Evolutionary conservation across 768 basidiomycete species (phyloP), one percentile per base, ranked within the genome.

Genomic region (Pisolithus tinctorius): DNA sequence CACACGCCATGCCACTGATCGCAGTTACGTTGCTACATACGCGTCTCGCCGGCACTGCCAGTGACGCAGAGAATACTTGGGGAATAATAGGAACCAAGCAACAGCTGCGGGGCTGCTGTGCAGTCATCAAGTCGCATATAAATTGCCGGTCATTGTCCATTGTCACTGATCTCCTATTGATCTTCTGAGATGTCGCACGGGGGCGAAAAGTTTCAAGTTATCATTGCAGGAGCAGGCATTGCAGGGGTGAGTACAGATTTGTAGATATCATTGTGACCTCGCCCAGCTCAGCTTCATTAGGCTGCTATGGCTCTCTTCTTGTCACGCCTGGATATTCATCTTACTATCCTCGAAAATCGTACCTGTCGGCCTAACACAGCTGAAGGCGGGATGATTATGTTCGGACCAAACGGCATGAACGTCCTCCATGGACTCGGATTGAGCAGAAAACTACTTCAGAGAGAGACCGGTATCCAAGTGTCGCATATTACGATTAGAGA

Each of bases 391-490:
- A 56, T 67, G 14, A 45, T 67, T 53, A 59, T 64, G 64, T 45
- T 68, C 36, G 62, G 52, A 25, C 58, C 62, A 3, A 66, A 66
- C 36, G 67, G 64, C 27, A 59, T 68, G 61, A 49, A 63, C 23
- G 61, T 63, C 43, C 44, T 66, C 48, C 51, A 57, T 8, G 62
- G 62, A 31, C 64, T 68, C 27, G 60, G 47, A 13, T 50, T 68
- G 13, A 63, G 59, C 10, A 52, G 16, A 23, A 52, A 50, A 5
- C 60, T 68, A 46, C 58, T 63, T 25, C 56, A 59, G 47, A 58
- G 55, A 34, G 49, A 58, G 9, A 63, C 56, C 4, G 56, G 63
- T 7, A 45, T 57, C 27, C 50, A 54, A 26, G 49, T 56, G n/a
- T 48, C 64, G 26, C 55, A 53, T 53, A 40, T 66, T 7, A 52